phyloP scores from a whole-genome alignment of 768 basidiomycete genomes.

The Amanita pseudoporphyria region DNA sequence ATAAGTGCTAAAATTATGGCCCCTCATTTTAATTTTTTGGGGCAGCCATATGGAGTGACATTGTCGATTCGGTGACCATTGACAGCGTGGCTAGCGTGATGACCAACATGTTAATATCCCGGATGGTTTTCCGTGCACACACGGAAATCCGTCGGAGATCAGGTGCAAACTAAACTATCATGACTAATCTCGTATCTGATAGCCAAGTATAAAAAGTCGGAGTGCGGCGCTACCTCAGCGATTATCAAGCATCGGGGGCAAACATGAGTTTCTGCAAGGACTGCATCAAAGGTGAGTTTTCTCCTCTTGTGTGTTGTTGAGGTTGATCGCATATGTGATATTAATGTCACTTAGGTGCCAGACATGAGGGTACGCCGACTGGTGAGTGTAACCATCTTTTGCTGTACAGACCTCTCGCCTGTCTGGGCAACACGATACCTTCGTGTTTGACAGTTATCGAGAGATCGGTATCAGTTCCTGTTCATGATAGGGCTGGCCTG shows the following conservation, averaged over 20 bases:
- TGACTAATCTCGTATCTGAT: not conserved
- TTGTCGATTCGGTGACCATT: too few relatives aligned
- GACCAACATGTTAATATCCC: too few relatives aligned
- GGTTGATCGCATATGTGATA: not conserved
- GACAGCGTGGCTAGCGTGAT: too few relatives aligned
- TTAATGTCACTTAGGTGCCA: not conserved
- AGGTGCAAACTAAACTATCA: not conserved
- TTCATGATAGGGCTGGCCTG: too few relatives aligned
- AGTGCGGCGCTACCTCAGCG: not conserved
- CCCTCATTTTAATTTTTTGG: too few relatives aligned
- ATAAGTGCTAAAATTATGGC: too few relatives aligned
- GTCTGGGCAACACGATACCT: too few relatives aligned
- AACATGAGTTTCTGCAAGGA: slow-evolving; percentile 6
- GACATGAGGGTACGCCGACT: slow-evolving; percentile 5
- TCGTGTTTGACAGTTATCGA: too few relatives aligned
- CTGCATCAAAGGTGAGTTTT: not conserved
- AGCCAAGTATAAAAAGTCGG: not conserved
- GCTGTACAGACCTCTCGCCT: too few relatives aligned
- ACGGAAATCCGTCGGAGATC: too few relatives aligned
- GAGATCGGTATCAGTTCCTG: not conserved
- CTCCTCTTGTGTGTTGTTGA: not conserved
- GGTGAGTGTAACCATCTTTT: not conserved
- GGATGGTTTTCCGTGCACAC: too few relatives aligned
- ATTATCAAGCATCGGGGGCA: not conserved
- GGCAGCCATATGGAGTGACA: too few relatives aligned